Conservation (phyloP, 2,329 filamentous ascomycete genomes). For the Colletotrichum sp. region DNA sequence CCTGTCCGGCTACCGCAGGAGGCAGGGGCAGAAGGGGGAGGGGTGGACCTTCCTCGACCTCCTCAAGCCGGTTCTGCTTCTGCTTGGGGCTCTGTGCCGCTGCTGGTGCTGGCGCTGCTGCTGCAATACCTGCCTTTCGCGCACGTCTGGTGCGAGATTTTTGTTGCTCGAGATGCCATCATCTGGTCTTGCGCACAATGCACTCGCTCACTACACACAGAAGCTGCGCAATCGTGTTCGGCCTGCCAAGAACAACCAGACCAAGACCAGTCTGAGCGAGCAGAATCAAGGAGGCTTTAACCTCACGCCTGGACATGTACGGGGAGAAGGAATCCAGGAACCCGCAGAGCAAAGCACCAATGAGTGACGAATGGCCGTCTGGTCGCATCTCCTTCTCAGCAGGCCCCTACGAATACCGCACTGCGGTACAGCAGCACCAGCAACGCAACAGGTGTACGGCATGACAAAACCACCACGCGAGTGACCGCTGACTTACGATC, state of each 20-base stretch:
- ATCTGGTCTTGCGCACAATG: background rate
- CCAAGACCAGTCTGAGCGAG: constrained; percentile 10
- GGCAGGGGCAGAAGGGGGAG: background rate
- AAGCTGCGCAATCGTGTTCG: constrained; percentile 5
- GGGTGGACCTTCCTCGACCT: constrained; percentile 4
- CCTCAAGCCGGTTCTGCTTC: background rate
- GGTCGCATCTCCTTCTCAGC: background rate
- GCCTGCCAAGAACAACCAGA: background rate
- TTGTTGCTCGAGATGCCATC: background rate
- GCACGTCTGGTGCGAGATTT: background rate
- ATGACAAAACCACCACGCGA: constrained; percentile 11
- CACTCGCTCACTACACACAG: background rate
- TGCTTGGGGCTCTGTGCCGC: background rate
- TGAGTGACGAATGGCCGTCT: background rate
- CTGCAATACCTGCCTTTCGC: background rate
- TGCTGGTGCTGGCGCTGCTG: background rate
- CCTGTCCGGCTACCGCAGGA: background rate
- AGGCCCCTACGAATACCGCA: background rate
- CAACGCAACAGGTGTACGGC: background rate
- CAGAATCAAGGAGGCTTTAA: background rate
- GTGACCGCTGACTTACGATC: background rate
- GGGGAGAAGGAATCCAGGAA: background rate
- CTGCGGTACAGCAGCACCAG: background rate
- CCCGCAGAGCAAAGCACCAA: background rate
- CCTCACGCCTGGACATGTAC: background rate